These are phyloP conservation scores for Sporothrix variecibatus DNA, from an alignment of 2,329 filamentous ascomycete species.

Conservation along the genomic window DNA sequence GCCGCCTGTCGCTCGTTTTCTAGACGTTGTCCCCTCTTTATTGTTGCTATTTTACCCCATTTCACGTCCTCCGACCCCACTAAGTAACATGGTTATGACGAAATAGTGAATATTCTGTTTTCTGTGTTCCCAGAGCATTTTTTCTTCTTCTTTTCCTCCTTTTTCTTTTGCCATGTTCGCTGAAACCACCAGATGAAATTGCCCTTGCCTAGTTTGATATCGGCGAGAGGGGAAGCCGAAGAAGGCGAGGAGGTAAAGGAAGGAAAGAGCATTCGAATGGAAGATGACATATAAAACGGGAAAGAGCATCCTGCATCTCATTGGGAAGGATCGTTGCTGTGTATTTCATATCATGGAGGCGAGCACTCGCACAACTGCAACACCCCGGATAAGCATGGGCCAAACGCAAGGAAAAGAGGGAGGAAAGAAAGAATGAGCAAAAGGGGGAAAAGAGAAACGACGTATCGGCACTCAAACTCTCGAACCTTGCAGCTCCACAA, in stretches of 20 bases:
- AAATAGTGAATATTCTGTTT: not conserved
- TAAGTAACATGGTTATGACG: not conserved
- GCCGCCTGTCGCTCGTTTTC: not conserved
- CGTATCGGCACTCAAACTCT: not conserved
- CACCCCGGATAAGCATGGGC: no score
- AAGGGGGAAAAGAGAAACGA: not conserved
- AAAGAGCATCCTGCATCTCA: not conserved
- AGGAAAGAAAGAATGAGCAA: no score
- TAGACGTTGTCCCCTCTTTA: not conserved
- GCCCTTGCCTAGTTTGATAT: no score
- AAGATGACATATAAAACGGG: not conserved
- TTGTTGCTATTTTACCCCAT: constrained; percentile 7
- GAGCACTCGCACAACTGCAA: not conserved
- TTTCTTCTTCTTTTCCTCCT: no score
- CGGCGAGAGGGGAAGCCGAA: no score
- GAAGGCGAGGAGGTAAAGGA: not conserved
- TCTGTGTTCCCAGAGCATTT: no score
- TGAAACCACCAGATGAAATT: not conserved
- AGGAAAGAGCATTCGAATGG: not conserved
- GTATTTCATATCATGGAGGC: not conserved
- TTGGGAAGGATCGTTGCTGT: not conserved
- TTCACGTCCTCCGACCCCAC: not conserved
- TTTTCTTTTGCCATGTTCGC: no score
- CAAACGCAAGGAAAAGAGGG: no score
- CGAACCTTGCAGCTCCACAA: not conserved